Conservation (phyloP, 2,329 filamentous ascomycete species). For the Exophiala dermatitidis region DNA sequence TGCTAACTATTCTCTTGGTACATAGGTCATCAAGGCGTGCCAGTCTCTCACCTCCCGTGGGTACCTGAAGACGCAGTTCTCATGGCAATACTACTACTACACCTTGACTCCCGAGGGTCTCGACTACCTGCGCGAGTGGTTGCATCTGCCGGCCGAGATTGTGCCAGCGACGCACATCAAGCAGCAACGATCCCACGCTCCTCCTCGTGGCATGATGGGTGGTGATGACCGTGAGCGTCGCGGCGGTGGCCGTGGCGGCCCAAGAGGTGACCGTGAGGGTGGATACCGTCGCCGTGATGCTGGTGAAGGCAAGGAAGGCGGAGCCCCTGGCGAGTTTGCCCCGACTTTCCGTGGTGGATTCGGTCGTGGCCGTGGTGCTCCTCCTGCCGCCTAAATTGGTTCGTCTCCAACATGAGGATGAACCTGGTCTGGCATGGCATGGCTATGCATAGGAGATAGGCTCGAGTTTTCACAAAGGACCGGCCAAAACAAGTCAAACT, state of each 20-base stretch:
- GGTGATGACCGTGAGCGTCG: conserved; percentile 74
- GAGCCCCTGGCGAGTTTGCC: conserved; percentile 84
- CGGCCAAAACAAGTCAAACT: neutral
- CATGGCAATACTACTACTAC: conserved; percentile 99
- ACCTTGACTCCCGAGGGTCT: conserved; percentile 98
- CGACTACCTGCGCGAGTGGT: conserved; percentile 99
- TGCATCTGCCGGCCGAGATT: conserved; percentile 98
- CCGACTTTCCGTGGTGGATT: conserved; percentile 88
- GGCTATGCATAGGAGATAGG: neutral
- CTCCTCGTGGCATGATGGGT: conserved; percentile 96
- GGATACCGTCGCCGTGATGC: conserved; percentile 87
- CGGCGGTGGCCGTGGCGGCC: conserved; percentile 73
- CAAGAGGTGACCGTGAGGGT: conserved; percentile 72
- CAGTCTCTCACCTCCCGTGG: conserved; percentile 97
- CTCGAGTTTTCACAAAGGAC: too few species aligned
- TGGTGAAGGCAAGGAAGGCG: conserved; percentile 82
- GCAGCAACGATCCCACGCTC: conserved; percentile 97
- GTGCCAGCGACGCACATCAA: conserved; percentile 99
- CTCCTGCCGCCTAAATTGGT: conserved; percentile 41
- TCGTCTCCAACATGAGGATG: neutral
- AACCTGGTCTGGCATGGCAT: neutral
- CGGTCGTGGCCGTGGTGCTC: conserved; percentile 76
- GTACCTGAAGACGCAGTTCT: conserved; percentile 99
- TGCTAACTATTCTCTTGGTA: conserved; percentile 10
- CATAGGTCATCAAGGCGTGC: conserved; percentile 84